Conservation (phyloP, 1,139 yeast species). For the Nadsonia starkeyi-henricii region DNA sequence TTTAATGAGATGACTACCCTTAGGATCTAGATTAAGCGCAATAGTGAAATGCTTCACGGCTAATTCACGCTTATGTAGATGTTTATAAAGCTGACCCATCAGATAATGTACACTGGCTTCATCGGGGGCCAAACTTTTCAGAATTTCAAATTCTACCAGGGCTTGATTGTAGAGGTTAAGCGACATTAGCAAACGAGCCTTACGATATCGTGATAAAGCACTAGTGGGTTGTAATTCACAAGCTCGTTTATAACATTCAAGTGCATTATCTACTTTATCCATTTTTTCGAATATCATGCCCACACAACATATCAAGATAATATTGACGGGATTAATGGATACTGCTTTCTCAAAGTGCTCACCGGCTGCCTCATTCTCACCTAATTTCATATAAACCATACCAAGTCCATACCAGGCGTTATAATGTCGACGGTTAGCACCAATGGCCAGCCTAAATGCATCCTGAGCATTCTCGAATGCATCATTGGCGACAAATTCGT, state of each 20-base stretch:
- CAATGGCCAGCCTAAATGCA: constrained; percentile 65
- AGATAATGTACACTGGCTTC: constrained; percentile 89
- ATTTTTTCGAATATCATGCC: constrained; percentile 86
- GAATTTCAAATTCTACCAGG: constrained; percentile 53
- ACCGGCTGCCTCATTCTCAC: constrained; percentile 74
- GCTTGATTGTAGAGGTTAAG: constrained; percentile 64
- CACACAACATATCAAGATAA: constrained; percentile 79
- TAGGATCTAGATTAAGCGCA: constrained; percentile 86
- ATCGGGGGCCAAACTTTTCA: constrained; percentile 73
- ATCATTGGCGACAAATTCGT: constrained; percentile 78
- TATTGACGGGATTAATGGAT: constrained; percentile 79
- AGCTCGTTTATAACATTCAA: constrained; percentile 74
- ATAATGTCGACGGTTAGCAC: constrained; percentile 71
- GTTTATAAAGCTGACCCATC: constrained; percentile 74
- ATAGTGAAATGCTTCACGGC: constrained; percentile 82
- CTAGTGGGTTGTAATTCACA: constrained; percentile 72
- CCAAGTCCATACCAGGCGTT: constrained; percentile 96
- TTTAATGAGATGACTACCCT: constrained; percentile 74
- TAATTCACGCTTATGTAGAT: constrained; percentile 55
- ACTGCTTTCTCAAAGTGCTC: constrained; percentile 80
- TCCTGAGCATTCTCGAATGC: constrained; percentile 83
- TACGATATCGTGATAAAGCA: constrained; percentile 77
- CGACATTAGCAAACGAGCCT: constrained; percentile 67
- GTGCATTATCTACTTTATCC: constrained; percentile 55
- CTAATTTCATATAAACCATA: constrained; percentile 80